These are phyloP conservation scores for Solanum stenotomum DNA, from an alignment of 257 asterid species.

Conservation along the genomic window DNA sequence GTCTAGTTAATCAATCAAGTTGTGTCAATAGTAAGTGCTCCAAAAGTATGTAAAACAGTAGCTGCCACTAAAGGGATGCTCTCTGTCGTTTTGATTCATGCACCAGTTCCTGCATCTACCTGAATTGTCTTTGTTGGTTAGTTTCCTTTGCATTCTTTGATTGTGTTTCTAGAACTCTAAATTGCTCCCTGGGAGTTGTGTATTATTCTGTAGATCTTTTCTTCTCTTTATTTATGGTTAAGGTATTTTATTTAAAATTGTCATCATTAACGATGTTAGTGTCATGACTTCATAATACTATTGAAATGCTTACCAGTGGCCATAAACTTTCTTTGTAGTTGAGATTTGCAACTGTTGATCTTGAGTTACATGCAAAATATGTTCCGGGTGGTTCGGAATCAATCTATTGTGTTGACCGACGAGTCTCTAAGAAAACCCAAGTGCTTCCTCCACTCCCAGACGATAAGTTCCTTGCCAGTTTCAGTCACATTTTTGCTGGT, in stretches of 20 bases:
- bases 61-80: background rate
- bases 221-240: background rate
- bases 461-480: constrained; percentile 82
- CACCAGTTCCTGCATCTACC: background rate
- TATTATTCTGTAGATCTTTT: background rate
- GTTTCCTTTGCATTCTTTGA: background rate
- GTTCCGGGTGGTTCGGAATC: constrained; percentile 84
- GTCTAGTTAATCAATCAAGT: background rate
- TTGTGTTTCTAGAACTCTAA: background rate
- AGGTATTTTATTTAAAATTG: background rate
- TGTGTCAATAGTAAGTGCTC: background rate
- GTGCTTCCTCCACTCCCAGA: constrained; percentile 82
- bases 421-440: constrained; percentile 66
- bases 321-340: constrained; percentile 42
- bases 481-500: constrained; percentile 92
- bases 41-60: background rate
- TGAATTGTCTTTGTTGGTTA: background rate
- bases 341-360: constrained; percentile 72
- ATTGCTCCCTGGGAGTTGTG: background rate
- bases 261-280: background rate
- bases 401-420: constrained; percentile 66
- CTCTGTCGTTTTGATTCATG: background rate
- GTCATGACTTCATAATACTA: background rate
- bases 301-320: background rate
- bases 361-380: constrained; percentile 75